Conservation (phyloP, 345 rosid genomes). For the Linum usitatissimum region DNA sequence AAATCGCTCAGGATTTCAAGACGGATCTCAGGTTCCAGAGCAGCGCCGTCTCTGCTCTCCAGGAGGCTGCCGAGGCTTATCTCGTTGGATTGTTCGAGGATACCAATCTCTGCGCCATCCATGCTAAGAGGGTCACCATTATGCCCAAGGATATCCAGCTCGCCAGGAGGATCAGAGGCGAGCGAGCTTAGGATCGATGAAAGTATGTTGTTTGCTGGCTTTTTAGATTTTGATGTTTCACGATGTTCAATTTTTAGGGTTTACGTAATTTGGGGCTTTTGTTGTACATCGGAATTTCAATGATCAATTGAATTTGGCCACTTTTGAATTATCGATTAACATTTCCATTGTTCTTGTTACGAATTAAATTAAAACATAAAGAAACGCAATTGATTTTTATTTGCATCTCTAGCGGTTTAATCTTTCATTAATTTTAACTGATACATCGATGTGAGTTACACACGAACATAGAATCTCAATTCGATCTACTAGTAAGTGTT, state of each 20-base stretch:
- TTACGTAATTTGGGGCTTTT: neutral
- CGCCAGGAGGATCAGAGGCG: conserved; percentile 3
- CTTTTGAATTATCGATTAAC: no score
- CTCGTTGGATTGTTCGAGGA: conserved; percentile 1
- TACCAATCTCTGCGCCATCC: conserved; percentile 6
- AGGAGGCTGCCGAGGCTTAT: neutral
- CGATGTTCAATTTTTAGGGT: no score
- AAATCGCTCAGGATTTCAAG: conserved; percentile 6
- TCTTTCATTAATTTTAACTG: no score
- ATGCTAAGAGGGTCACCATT: neutral
- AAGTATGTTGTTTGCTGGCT: no score
- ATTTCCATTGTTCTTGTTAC: neutral
- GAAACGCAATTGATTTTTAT: no score
- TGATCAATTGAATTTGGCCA: neutral
- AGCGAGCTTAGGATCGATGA: neutral
- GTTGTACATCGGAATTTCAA: no score
- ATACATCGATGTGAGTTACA: no score
- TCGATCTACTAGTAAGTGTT: no score
- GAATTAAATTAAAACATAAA: no score
- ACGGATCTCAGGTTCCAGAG: conserved; percentile 3
- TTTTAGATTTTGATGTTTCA: neutral
- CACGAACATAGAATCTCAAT: no score
- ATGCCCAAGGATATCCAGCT: neutral
- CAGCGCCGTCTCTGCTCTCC: conserved; percentile 3
- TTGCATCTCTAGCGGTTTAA: no score